Evolutionary conservation across 2,329 filamentous ascomycete species (phyloP), one percentile per base, ranked within the genome.

Genomic region (Elsinoe perseae): DNA sequence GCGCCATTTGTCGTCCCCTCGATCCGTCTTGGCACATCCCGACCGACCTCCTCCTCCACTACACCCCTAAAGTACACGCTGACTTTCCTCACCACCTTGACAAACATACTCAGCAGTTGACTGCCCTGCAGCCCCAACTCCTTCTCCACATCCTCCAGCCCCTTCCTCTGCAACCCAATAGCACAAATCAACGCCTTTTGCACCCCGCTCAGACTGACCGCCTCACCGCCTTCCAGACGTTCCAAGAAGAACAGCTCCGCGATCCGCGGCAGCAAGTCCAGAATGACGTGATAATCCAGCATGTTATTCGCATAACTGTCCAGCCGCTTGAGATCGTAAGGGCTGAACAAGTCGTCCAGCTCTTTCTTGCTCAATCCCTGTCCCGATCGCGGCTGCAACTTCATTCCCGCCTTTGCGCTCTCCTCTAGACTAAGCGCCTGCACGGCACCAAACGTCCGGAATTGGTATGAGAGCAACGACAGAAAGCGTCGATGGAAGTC

Each of bases 401-500:
- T 82, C 18, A 88, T 82, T 18, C 89, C 88, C 1, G 79, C 73
- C 43, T 80, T 86, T 16, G 92, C 89, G 6, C 89, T 89, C 69
- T 96, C 89, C 68, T 95, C 87, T 59, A 98, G 88, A 61, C 85
- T 89, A 34, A 97, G 79, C 0, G 91, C 91, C 42, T 89, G 82
- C 16, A 87, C 76, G 0, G 88, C 81, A 3, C 84, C 77, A 69
- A 98, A 97, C 2, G 81, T 76, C 56, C 89, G 83, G 80, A 98
- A 98, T 68, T 95, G 87, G 70, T 95, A 98, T 16, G 89, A 92
- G 3, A 98, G 79, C 2, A 98, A 81, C 8, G 86, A 83, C 50
- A 95, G 77, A 76, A 97, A 97, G n/a, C 95, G 85, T 61, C 83
- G 85, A 67, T 97, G 91, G 79, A 97, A 98, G 70, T 98, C 93